phyloP scores from a whole-genome alignment of 1,284 basidiomycete species.

The Malassezia pachydermatis region DNA sequence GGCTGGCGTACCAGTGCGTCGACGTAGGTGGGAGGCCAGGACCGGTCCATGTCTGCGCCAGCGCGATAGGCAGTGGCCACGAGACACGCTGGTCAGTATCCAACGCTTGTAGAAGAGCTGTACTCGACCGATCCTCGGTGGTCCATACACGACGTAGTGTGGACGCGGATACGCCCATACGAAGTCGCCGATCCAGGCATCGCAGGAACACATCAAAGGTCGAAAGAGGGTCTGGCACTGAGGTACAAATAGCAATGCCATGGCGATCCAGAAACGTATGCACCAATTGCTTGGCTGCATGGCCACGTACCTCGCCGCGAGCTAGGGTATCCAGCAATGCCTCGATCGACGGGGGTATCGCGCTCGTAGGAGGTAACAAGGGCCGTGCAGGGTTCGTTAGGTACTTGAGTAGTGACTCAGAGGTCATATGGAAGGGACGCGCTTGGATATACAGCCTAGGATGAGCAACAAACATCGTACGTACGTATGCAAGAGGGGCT shows the following conservation, averaged over 20 bases:
- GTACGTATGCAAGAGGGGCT: constrained; percentile 5
- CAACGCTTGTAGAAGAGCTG: too few relatives aligned
- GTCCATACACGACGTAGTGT: background rate
- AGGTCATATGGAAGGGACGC: constrained; percentile 1
- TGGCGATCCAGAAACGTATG: constrained; percentile 21
- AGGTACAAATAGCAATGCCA: constrained; percentile 15
- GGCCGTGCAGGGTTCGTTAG: background rate
- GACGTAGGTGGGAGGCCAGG: constrained; percentile 13
- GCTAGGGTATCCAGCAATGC: constrained; percentile 14
- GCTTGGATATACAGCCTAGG: constrained; percentile 1
- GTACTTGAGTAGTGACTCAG: background rate
- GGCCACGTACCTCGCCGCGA: constrained; percentile 20
- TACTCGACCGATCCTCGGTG: background rate
- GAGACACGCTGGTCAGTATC: background rate
- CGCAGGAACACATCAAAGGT: constrained; percentile 28
- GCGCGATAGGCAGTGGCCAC: constrained; percentile 20
- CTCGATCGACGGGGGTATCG: constrained; percentile 1
- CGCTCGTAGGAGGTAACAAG: background rate
- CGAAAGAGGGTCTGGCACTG: background rate
- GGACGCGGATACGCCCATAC: constrained; percentile 24
- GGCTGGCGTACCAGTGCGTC: constrained; percentile 24
- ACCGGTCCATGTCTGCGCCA: constrained; percentile 15
- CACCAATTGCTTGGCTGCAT: constrained; percentile 20
- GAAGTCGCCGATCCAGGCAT: constrained; percentile 33
- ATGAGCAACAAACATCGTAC: background rate